A percentile compares a stretch with the other conserved stretches of the same genome.
These are phyloP conservation scores for Plasmopara viticola DNA, from an alignment of 352 stramenopile genomes.

Conservation along the genomic window DNA sequence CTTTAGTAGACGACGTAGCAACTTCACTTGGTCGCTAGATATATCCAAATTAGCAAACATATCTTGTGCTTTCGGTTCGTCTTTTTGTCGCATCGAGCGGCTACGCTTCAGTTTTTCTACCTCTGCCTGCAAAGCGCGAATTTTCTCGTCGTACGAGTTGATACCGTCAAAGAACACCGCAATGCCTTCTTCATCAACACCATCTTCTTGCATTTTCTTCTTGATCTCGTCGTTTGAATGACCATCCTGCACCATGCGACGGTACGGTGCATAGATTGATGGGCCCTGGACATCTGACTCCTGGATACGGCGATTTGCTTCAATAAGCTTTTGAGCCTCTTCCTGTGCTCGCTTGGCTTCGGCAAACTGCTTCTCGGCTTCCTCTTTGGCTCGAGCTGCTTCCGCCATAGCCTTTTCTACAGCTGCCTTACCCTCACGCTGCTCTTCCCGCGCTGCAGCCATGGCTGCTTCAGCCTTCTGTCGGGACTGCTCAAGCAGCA, in stretches of 20 bases:
- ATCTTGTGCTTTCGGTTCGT: slow-evolving; percentile 53
- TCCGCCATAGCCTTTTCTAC: slow-evolving; percentile 82
- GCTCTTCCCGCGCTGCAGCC: slow-evolving; percentile 69
- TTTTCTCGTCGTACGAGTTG: slow-evolving; percentile 80
- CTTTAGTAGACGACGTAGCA: slow-evolving; percentile 76
- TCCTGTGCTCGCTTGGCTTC: slow-evolving; percentile 70
- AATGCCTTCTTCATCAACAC: slow-evolving; percentile 66
- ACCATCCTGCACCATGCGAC: slow-evolving; percentile 68
- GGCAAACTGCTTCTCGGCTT: slow-evolving; percentile 72
- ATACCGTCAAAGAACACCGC: slow-evolving; percentile 79
- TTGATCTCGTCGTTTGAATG: slow-evolving; percentile 61
- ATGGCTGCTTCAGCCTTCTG: slow-evolving; percentile 81
- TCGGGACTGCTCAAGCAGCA: slow-evolving; percentile 64
- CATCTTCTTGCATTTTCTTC: slow-evolving; percentile 70
- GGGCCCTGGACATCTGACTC: slow-evolving; percentile 40
- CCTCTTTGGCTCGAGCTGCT: slow-evolving; percentile 67
- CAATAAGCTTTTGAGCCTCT: slow-evolving; percentile 77
- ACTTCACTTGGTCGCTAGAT: slow-evolving; percentile 63
- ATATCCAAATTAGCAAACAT: slow-evolving; percentile 71
- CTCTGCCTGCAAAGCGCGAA: slow-evolving; percentile 70
- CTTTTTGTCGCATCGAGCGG: slow-evolving; percentile 36
- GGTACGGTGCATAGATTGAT: slow-evolving; percentile 58
- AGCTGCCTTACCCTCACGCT: slow-evolving; percentile 73
- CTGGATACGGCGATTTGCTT: slow-evolving; percentile 80
- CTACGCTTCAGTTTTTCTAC: slow-evolving; percentile 75